phyloP scores from a whole-genome alignment of 2,329 filamentous ascomycete species.

The Botrytis squamosa region DNA sequence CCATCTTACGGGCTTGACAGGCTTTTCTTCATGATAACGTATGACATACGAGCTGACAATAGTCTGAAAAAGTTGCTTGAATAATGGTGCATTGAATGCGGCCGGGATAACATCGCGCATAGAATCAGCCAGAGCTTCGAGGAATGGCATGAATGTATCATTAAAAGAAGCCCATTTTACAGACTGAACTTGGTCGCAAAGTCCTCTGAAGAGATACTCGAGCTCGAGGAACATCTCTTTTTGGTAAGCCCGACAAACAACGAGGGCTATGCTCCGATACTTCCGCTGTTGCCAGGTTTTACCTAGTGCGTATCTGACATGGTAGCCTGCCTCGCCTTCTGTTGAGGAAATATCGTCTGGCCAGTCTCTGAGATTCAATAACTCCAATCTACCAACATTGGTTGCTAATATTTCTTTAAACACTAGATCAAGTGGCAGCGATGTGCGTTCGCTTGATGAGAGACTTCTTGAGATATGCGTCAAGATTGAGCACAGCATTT shows the following conservation, averaged over 20 bases:
- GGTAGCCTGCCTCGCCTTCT: background rate
- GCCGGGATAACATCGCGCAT: background rate
- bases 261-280: background rate
- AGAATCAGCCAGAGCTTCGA: background rate
- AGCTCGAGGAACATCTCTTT: background rate
- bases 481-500: background rate
- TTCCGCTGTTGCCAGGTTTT: background rate
- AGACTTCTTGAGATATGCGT: background rate
- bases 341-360: background rate
- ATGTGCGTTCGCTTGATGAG: background rate
- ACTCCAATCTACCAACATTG: background rate
- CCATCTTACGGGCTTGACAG: background rate
- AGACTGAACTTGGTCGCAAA: background rate
- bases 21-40: background rate
- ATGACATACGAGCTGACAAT: background rate
- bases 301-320: background rate
- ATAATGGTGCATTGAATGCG: background rate
- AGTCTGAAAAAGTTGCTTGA: background rate
- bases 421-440: background rate
- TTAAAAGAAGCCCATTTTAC: background rate
- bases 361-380: background rate
- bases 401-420: background rate
- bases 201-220: background rate
- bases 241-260: background rate
- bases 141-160: background rate